Evolutionary conservation across 345 rosid species (phyloP), one percentile per base, ranked within the genome.

Genomic region (Physaria fendleri): DNA sequence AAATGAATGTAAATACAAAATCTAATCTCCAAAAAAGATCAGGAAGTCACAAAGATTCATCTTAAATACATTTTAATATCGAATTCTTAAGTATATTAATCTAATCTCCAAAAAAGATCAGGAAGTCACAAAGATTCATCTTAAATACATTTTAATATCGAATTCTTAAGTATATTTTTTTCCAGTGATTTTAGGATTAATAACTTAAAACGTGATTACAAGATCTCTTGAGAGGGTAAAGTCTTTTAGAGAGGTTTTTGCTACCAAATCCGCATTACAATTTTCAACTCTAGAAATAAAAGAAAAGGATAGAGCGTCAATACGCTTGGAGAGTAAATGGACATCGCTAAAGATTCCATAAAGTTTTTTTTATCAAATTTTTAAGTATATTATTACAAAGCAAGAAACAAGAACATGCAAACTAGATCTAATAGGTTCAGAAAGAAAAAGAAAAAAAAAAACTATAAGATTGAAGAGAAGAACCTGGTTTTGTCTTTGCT

Each of bases 331-430:
- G n/a, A n/a, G n/a, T n/a, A n/a, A n/a, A n/a, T n/a, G n/a, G n/a
- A n/a, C n/a, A n/a, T n/a, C n/a, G n/a, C n/a, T n/a, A n/a, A n/a
- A n/a, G n/a, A n/a, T n/a, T n/a, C n/a, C n/a, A n/a, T n/a, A n/a
- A n/a, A n/a, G n/a, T n/a, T n/a, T n/a, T n/a, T n/a, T n/a, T n/a
- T n/a, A 17, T 11, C 3, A 27, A 27, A 49, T 1, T 29, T 7
- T 32, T 32, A 32, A 5, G 56, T 32, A 32, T 51, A 15, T 5
- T n/a, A 15, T 8, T 6, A 51, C 15, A 17, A 64, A 44, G 13
- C 4, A 51, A 7, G n/a, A 63, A 43, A 9, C 2, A 55, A 3
- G 21, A 16, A 47, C 42, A 58, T 48, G 64, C 65, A 66, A 44
- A 33, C 25, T 29, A 47, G 45, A 29, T 56, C 41, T 35, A 1